Percentiles rank a stretch among this genome's conserved stretches.
These are phyloP conservation scores for Calycina herbarum DNA, from an alignment of 2,329 filamentous ascomycete species.

Conservation along the genomic window DNA sequence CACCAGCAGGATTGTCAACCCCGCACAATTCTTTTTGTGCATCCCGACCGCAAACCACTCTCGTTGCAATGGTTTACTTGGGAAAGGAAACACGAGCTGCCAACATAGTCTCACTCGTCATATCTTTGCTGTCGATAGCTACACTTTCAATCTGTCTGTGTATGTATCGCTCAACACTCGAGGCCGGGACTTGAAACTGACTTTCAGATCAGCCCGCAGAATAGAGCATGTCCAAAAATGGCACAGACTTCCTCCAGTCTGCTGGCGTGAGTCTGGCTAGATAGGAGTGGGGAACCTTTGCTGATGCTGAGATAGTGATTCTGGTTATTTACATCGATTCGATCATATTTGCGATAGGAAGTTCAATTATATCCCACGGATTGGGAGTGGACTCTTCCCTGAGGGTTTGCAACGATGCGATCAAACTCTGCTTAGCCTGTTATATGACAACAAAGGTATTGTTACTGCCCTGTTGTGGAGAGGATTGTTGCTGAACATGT, in stretches of 20 bases:
- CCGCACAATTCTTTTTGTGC: neutral
- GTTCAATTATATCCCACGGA: constrained; percentile 56
- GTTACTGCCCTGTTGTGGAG: constrained; percentile 8
- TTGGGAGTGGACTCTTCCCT: constrained; percentile 54
- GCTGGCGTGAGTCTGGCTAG: constrained; percentile 29
- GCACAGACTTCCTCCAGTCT: constrained; percentile 30
- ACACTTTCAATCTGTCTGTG: constrained; percentile 30
- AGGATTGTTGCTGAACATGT: constrained; percentile 6
- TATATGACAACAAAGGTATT: constrained; percentile 63
- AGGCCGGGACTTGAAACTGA: neutral
- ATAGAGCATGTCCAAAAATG: constrained; percentile 31
- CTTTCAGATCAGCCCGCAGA: constrained; percentile 25
- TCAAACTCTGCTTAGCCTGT: constrained; percentile 59
- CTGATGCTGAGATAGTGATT: constrained; percentile 48
- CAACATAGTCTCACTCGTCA: constrained; percentile 1
- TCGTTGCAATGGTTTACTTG: constrained; percentile 8
- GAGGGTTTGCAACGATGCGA: constrained; percentile 55
- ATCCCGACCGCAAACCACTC: neutral
- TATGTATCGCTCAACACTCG: constrained; percentile 15
- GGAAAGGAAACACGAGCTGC: constrained; percentile 5
- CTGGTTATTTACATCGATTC: constrained; percentile 61
- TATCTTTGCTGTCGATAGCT: constrained; percentile 9
- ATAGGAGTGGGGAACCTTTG: neutral
- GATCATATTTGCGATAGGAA: constrained; percentile 58
- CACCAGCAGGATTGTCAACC: constrained; percentile 4